Evolutionary conservation across 768 basidiomycete species (phyloP).

Genomic region (Xerocomus spinulosus): DNA sequence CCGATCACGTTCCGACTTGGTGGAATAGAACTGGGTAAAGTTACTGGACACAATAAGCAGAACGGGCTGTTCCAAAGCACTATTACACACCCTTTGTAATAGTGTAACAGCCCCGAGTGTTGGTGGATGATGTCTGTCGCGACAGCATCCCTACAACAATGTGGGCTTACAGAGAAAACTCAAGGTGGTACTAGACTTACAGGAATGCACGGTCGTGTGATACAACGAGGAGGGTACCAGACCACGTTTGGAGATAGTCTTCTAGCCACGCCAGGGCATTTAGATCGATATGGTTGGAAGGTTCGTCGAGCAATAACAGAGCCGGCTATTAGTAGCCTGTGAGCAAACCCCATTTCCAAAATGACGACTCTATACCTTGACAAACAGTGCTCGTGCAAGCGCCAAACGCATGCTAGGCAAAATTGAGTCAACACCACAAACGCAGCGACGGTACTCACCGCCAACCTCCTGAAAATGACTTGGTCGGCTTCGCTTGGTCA

Average conservation of each 20-base stretch:
- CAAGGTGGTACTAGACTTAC: slow-evolving; percentile 35
- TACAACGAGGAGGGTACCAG: slow-evolving; percentile 89
- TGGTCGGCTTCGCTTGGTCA: slow-evolving; percentile 82
- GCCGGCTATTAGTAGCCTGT: slow-evolving; percentile 48
- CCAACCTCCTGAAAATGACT: slow-evolving; percentile 95
- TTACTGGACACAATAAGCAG: slow-evolving; percentile 48
- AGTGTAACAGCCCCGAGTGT: slow-evolving; percentile 88
- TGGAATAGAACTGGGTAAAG: slow-evolving; percentile 98
- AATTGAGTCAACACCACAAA: neutral
- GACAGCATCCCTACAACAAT: slow-evolving; percentile 68
- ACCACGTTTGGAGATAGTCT: slow-evolving; percentile 95
- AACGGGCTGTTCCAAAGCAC: neutral
- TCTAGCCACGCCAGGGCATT: slow-evolving; percentile 98
- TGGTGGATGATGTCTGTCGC: slow-evolving; percentile 99
- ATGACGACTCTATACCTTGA: slow-evolving; percentile 54
- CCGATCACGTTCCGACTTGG: slow-evolving; percentile 90
- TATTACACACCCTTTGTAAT: slow-evolving; percentile 81
- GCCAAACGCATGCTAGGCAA: slow-evolving; percentile 84
- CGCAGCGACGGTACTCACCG: too few species aligned
- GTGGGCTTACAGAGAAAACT: neutral
- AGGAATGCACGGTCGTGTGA: slow-evolving; percentile 98
- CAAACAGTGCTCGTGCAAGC: slow-evolving; percentile 91
- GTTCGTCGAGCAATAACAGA: slow-evolving; percentile 83
- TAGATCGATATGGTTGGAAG: slow-evolving; percentile 95
- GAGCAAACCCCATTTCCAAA: slow-evolving; percentile 4